Base-by-base conservation (phyloP, 129 eudicot species). In the Chrysanthemum seticuspe region DNA sequence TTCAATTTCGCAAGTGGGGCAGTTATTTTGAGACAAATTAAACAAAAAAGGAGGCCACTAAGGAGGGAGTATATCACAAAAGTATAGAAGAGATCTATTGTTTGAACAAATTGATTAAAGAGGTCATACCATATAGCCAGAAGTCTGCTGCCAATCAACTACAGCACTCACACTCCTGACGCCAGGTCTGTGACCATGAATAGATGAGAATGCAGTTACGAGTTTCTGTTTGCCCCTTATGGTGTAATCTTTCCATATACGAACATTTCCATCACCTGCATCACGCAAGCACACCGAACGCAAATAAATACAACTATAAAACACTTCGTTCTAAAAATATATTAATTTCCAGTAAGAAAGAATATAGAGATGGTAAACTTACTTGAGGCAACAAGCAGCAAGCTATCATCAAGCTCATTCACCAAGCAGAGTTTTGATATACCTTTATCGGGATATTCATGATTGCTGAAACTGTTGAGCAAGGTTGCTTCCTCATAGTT, bases 141-240 rank as follows among this genome's bases (percentile, higher is more conserved):
- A 94, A 76, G 88, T 96, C 77, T 94, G 99, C 83, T 94, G 99
- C 99, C 99, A 94, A 86, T 94, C 99, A 80, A 94, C 97, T 55
- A 94, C 97, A 36, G 96, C 97, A 62, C 83, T 90, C 18, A 88
- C 87, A 83, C 91, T 85, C 50, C 97, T 86, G 25, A 78, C 91
- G 76, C 91, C 88, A 64, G 94, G 97, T 75, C 87, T 88, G 72
- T 86, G 93, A 61, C 96, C 99, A 72, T 89, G 99, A 71, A 94
- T 73, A 21, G 99, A 84, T 49, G 97, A 82, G 68, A 94, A 94
- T 0, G 97, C 99, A 74, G 99, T 87, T 71, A 94, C 94, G 23
- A 90, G 95, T 78, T 85, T 94, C 82, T 90, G 96, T 74, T 73
- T 80, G 36, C 88, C 87, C 87, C 73, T 78, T 2, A 52, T 15